phyloP scores from a whole-genome alignment of 768 basidiomycete genomes.

The Leccinum disarticulatum region DNA sequence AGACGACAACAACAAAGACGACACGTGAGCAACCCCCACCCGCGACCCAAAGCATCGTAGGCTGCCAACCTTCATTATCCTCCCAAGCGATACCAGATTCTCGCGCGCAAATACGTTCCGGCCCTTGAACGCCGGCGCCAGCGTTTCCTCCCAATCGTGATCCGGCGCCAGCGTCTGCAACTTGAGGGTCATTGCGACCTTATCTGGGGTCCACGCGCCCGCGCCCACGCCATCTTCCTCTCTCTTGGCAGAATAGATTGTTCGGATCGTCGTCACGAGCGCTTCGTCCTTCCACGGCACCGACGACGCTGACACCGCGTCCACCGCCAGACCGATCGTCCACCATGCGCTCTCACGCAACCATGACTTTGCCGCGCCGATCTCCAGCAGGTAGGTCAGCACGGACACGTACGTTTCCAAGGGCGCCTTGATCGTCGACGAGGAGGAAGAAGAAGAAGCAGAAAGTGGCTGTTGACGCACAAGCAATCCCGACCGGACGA shows the following conservation, averaged over 20 bases:
- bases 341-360: slow-evolving; percentile 91
- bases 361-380: slow-evolving; percentile 89
- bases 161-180: slow-evolving; percentile 62
- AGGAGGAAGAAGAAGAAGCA: slow-evolving; percentile 27
- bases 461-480: slow-evolving; percentile 58
- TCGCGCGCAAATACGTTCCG: slow-evolving; percentile 61
- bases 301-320: slow-evolving; percentile 54
- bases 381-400: slow-evolving; percentile 55
- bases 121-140: slow-evolving; percentile 77
- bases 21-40: slow-evolving; percentile 10
- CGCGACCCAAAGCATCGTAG: background rate
- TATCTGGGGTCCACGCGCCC: slow-evolving; percentile 80
- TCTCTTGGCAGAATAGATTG: slow-evolving; percentile 42
- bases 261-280: slow-evolving; percentile 46
- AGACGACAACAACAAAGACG: background rate
- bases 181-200: slow-evolving; percentile 75
- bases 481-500: slow-evolving; percentile 84
- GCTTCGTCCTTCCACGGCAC: slow-evolving; percentile 75
- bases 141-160: slow-evolving; percentile 62
- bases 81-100: slow-evolving; percentile 75
- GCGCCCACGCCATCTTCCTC: background rate
- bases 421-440: slow-evolving; percentile 42
- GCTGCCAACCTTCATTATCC: slow-evolving; percentile 69
- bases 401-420: slow-evolving; percentile 57
- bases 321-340: slow-evolving; percentile 63